Evolutionary conservation across 257 asterid genomes (phyloP).

Genomic region (Solanum chaucha): DNA sequence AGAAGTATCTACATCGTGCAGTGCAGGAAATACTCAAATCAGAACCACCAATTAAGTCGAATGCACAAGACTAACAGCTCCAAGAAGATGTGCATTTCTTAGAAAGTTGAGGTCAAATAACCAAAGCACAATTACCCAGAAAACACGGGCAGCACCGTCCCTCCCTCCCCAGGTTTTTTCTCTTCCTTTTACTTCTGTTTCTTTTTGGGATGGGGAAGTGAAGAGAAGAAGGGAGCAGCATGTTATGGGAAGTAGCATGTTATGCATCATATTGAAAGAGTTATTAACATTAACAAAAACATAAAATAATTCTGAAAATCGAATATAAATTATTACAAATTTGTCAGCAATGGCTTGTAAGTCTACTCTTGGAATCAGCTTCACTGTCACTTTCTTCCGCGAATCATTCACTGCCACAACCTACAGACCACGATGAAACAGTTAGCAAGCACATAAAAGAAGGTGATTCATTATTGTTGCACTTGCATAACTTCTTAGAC

Average conservation of each 20-base stretch:
- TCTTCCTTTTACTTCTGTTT: background rate
- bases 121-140: background rate
- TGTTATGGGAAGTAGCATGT: background rate
- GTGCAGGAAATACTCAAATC: background rate
- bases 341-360: conserved; percentile 87
- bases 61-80: background rate
- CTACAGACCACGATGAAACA: conserved; percentile 24
- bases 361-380: conserved; percentile 88
- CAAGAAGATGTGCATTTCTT: background rate
- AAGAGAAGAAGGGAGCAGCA: background rate
- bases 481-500: background rate
- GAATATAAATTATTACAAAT: conserved; percentile 44
- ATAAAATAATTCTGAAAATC: background rate
- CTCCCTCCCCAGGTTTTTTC: background rate
- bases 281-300: background rate
- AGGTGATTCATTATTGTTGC: background rate
- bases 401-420: conserved; percentile 56
- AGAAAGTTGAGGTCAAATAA: background rate
- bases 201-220: background rate
- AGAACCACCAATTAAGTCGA: background rate
- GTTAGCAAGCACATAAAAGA: conserved; percentile 5
- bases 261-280: background rate
- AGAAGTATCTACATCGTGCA: background rate
- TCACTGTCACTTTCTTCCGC: conserved; percentile 69
- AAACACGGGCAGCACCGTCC: background rate